Evolutionary conservation across 371 early-diverging fungal species (phyloP).

Genomic region (Sanchytrium tribonematis): DNA sequence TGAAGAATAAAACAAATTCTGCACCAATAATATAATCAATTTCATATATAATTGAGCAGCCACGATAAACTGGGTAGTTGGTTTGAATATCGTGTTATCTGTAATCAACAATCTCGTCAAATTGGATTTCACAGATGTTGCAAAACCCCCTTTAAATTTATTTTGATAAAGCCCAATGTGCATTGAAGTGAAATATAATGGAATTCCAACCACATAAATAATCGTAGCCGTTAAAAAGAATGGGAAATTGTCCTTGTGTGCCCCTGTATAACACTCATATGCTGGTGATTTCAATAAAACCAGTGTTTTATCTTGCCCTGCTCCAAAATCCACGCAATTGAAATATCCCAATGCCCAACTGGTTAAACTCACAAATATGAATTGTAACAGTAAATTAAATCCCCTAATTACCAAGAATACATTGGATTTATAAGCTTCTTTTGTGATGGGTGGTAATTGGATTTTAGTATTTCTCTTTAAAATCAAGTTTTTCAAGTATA

Average conservation of each 20-base stretch:
- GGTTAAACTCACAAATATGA: background rate
- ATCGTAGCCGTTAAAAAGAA: background rate
- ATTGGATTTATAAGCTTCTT: background rate
- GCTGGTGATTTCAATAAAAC: background rate
- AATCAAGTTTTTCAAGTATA: background rate
- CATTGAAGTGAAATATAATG: background rate
- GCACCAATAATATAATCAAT: background rate
- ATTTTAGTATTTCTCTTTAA: background rate
- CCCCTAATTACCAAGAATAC: background rate
- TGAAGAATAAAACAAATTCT: background rate
- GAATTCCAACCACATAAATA: background rate
- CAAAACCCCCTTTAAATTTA: background rate
- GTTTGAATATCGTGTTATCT: background rate
- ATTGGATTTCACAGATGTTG: background rate
- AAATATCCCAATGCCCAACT: background rate
- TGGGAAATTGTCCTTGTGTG: background rate
- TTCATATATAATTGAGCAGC: background rate
- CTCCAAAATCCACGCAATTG: background rate
- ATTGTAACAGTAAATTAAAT: background rate
- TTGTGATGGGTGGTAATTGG: background rate
- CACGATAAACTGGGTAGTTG: background rate
- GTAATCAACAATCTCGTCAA: background rate
- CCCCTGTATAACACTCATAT: background rate
- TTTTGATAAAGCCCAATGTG: background rate
- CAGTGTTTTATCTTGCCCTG: no score